Evolutionary conservation across 2,329 filamentous ascomycete species (phyloP).

Genomic region (Alternaria ventricosa): DNA sequence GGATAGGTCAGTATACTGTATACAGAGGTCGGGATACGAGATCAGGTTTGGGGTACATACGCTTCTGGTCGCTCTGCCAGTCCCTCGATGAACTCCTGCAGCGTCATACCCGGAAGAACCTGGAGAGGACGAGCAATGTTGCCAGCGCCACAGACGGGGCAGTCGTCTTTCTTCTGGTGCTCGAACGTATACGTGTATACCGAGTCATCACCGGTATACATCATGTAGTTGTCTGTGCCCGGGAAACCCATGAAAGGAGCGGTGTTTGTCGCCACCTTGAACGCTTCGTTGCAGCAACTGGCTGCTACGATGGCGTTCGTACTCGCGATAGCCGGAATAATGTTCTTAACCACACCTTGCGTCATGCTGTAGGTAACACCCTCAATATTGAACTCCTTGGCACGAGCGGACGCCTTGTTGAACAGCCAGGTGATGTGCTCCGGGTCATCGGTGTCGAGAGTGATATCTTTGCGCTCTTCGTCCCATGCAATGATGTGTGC

Average conservation of each 20-base stretch:
- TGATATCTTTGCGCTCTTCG: slow-evolving; percentile 70
- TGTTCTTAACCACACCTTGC: slow-evolving; percentile 98
- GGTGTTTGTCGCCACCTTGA: slow-evolving; percentile 86
- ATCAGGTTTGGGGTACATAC: slow-evolving; percentile 34
- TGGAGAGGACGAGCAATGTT: slow-evolving; percentile 77
- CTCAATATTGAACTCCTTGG: slow-evolving; percentile 84
- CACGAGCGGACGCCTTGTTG: slow-evolving; percentile 79
- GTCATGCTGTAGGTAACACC: slow-evolving; percentile 96
- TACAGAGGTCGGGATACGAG: background rate
- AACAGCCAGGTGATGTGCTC: slow-evolving; percentile 98
- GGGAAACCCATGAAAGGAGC: slow-evolving; percentile 80
- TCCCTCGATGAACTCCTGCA: slow-evolving; percentile 85
- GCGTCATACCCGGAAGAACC: slow-evolving; percentile 72
- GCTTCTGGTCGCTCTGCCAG: slow-evolving; percentile 84
- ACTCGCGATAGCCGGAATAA: slow-evolving; percentile 96
- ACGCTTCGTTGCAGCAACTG: slow-evolving; percentile 93
- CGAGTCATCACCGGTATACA: slow-evolving; percentile 95
- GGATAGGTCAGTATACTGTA: background rate
- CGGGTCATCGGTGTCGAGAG: slow-evolving; percentile 92
- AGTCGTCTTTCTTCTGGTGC: slow-evolving; percentile 92
- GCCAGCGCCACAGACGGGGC: slow-evolving; percentile 79
- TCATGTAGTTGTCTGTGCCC: slow-evolving; percentile 87
- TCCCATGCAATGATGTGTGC: slow-evolving; percentile 99
- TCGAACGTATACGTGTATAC: slow-evolving; percentile 98
- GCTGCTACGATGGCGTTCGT: slow-evolving; percentile 97